Conservation (phyloP, 2,329 filamentous ascomycete species). For the Plenodomus lindquistii region DNA sequence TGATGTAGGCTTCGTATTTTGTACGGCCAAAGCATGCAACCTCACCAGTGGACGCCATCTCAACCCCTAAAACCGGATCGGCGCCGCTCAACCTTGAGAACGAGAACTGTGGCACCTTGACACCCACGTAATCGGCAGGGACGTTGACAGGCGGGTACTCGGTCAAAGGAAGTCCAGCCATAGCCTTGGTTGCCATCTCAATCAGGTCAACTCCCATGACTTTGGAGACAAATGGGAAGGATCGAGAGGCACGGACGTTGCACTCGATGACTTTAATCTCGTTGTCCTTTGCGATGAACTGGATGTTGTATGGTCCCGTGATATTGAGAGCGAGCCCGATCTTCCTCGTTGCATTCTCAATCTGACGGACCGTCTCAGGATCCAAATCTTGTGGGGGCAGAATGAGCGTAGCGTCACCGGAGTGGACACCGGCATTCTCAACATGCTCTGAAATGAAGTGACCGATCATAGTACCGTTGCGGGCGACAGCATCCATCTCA, state of each 20-base stretch:
- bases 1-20: slow-evolving; percentile 97
- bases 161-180: slow-evolving; percentile 79
- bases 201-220: slow-evolving; percentile 98
- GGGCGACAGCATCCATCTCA: slow-evolving; percentile 97
- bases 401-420: slow-evolving; percentile 94
- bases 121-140: slow-evolving; percentile 81
- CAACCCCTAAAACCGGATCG: slow-evolving; percentile 93
- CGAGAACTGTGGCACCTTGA: slow-evolving; percentile 98
- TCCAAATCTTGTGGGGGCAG: slow-evolving; percentile 92
- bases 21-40: slow-evolving; percentile 94
- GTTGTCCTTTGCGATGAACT: slow-evolving; percentile 99
- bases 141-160: slow-evolving; percentile 81
- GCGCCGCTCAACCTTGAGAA: slow-evolving; percentile 96
- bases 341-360: slow-evolving; percentile 93
- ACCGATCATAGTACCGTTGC: slow-evolving; percentile 84
- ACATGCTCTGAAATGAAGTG: slow-evolving; percentile 99
- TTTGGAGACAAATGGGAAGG: slow-evolving; percentile 98
- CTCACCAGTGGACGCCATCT: slow-evolving; percentile 99
- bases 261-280: slow-evolving; percentile 99
- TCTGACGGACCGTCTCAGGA: slow-evolving; percentile 82
- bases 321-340: slow-evolving; percentile 93
- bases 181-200: slow-evolving; percentile 97
- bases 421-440: slow-evolving; percentile 97
- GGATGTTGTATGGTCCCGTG: slow-evolving; percentile 97
- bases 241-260: slow-evolving; percentile 93